phyloP scores from a whole-genome alignment of 2,329 filamentous ascomycete genomes.

The Myriosclerotinia scirpicola region DNA sequence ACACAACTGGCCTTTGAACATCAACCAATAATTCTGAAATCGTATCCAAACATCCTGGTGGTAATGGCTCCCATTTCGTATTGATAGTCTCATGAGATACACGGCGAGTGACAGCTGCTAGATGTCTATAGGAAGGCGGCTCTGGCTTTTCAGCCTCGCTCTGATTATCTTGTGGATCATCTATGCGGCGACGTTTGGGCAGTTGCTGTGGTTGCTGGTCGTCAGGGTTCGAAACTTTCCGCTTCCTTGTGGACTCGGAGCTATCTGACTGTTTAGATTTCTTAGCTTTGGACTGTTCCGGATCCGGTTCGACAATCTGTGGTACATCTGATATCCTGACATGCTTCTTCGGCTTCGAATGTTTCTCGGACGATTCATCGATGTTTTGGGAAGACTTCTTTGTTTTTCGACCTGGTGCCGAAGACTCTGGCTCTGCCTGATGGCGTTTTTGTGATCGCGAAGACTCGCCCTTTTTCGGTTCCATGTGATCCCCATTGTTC shows the following conservation, averaged over 20 bases:
- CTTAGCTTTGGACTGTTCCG: background rate
- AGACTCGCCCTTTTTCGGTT: conserved; percentile 1
- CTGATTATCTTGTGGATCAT: conserved; percentile 17
- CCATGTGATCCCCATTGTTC: background rate
- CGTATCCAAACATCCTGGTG: conserved; percentile 53
- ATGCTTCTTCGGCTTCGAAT: conserved; percentile 17
- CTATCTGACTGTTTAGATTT: background rate
- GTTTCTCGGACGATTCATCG: conserved; percentile 9
- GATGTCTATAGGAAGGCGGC: conserved; percentile 47
- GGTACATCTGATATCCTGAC: conserved; percentile 17
- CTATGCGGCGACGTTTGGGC: conserved; percentile 24
- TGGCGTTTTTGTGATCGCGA: conserved; percentile 9
- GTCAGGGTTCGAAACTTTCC: conserved; percentile 8
- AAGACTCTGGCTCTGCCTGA: background rate
- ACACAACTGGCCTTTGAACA: conserved; percentile 61
- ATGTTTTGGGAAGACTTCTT: background rate
- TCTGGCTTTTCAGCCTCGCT: conserved; percentile 23
- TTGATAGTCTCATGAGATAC: conserved; percentile 66
- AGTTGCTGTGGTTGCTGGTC: conserved; percentile 16
- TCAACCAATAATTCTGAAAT: conserved; percentile 57
- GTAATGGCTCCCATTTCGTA: conserved; percentile 64
- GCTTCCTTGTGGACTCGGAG: conserved; percentile 15
- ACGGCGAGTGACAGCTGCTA: conserved; percentile 51
- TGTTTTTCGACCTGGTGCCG: background rate
- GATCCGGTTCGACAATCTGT: background rate